These are phyloP conservation scores for Penicillium carneum DNA, from an alignment of 2,329 filamentous ascomycete genomes.

Conservation along the genomic window DNA sequence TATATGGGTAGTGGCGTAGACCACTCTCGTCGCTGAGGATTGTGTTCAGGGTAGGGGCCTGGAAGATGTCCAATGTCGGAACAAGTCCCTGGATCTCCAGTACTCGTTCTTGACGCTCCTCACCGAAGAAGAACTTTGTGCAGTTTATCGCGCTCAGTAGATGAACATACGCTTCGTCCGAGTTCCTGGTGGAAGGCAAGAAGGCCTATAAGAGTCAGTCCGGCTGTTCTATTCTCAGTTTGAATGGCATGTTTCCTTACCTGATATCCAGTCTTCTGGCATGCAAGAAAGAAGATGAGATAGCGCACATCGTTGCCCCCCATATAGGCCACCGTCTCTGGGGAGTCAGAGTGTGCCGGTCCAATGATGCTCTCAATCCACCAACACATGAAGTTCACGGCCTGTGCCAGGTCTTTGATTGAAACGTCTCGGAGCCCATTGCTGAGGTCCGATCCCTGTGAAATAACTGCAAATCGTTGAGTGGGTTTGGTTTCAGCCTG, in stretches of 20 bases:
- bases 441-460: constrained; percentile 22
- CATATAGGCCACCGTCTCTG: constrained; percentile 37
- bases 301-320: constrained; percentile 39
- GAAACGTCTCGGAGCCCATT: constrained; percentile 32
- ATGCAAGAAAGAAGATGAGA: constrained; percentile 33
- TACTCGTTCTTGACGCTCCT: constrained; percentile 32
- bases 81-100: constrained; percentile 50
- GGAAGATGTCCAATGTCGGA: constrained; percentile 20
- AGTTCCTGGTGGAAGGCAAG: constrained; percentile 34
- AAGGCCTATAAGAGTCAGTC: constrained; percentile 24
- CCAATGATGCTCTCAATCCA: constrained; percentile 34
- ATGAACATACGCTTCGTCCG: constrained; percentile 28
- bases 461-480: constrained; percentile 25
- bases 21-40: constrained; percentile 22
- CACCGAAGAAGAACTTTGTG: constrained; percentile 39
- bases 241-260: constrained; percentile 12
- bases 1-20: constrained; percentile 29
- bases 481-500: constrained; percentile 18
- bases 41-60: constrained; percentile 15
- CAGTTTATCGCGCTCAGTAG: constrained; percentile 28
- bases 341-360: not conserved
- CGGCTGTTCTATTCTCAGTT: not conserved
- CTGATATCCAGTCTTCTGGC: constrained; percentile 37
- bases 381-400: constrained; percentile 32
- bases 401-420: constrained; percentile 27